A percentile compares a stretch with the other conserved stretches of the same genome.
phyloP scores from a whole-genome alignment of 176 grass and related monocot species.

The Aegilops umbellulata region DNA sequence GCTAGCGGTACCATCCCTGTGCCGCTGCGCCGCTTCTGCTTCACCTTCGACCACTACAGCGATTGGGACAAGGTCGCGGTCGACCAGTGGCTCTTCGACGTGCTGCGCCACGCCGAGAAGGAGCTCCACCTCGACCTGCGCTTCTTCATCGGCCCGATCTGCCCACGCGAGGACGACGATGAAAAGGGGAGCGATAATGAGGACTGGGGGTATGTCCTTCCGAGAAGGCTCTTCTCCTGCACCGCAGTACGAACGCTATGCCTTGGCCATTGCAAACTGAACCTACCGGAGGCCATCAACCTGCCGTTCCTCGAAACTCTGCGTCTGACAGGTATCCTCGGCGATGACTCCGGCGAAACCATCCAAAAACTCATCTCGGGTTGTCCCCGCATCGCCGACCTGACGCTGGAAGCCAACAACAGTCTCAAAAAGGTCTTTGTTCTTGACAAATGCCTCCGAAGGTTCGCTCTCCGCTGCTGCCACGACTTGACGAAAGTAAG shows the following conservation, averaged over 20 bases:
- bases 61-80: not conserved
- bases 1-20: not conserved
- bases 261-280: not conserved
- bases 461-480: not conserved
- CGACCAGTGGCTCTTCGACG: not conserved
- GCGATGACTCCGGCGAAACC: too few species aligned
- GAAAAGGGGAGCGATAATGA: too few species aligned
- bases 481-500: not conserved
- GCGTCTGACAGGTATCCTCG: not conserved
- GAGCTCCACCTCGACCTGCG: conserved; percentile 16
- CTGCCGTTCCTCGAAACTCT: not conserved
- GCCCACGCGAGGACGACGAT: not conserved
- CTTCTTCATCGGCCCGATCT: not conserved
- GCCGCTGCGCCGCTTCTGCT: not conserved
- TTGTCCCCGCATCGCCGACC: not conserved
- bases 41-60: not conserved
- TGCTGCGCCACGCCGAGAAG: not conserved
- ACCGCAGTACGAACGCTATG: not conserved
- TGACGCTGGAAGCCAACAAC: not conserved
- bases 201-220: not conserved
- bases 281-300: not conserved
- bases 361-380: not conserved
- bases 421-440: not conserved
- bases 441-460: not conserved
- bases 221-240: not conserved